Percentiles rank a stretch among this genome's conserved stretches.
Conservation (phyloP, 306 rosid species). For the Cucumis cinereus region DNA sequence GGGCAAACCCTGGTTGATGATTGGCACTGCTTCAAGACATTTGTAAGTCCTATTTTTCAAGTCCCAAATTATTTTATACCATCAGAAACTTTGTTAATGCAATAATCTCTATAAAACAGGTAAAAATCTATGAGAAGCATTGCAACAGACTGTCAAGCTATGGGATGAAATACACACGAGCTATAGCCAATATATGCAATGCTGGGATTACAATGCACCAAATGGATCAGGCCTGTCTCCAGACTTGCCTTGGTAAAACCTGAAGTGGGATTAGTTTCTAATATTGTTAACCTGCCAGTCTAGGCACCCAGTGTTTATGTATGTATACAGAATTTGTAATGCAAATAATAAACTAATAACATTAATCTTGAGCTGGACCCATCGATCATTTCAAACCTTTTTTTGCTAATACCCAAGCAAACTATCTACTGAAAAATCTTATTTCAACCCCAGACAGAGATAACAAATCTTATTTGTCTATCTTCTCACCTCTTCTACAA, state of each 20-base stretch:
- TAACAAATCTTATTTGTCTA: no score
- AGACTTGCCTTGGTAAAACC: slow-evolving; percentile 20
- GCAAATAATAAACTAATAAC: background rate
- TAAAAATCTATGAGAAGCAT: slow-evolving; percentile 18
- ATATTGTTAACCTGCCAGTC: background rate
- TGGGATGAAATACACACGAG: slow-evolving; percentile 30
- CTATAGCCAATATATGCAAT: slow-evolving; percentile 42
- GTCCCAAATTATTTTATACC: background rate
- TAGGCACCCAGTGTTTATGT: background rate
- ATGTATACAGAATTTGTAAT: background rate
- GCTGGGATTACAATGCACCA: slow-evolving; percentile 14
- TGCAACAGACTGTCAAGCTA: slow-evolving; percentile 26
- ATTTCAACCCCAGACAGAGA: background rate
- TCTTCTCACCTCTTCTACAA: no score
- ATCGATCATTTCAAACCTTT: background rate
- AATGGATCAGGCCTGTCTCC: slow-evolving; percentile 16
- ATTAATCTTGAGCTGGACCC: background rate
- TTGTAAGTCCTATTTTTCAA: slow-evolving; percentile 21
- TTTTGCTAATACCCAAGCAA: background rate
- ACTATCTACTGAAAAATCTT: background rate
- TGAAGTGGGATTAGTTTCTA: background rate
- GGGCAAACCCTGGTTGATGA: slow-evolving; percentile 50
- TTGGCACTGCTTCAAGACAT: slow-evolving; percentile 47
- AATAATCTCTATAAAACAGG: slow-evolving; percentile 1
- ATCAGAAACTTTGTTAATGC: background rate